These are phyloP conservation scores for Talinum fruticosum DNA, from an alignment of 148 eudicot genomes.

Conservation along the genomic window DNA sequence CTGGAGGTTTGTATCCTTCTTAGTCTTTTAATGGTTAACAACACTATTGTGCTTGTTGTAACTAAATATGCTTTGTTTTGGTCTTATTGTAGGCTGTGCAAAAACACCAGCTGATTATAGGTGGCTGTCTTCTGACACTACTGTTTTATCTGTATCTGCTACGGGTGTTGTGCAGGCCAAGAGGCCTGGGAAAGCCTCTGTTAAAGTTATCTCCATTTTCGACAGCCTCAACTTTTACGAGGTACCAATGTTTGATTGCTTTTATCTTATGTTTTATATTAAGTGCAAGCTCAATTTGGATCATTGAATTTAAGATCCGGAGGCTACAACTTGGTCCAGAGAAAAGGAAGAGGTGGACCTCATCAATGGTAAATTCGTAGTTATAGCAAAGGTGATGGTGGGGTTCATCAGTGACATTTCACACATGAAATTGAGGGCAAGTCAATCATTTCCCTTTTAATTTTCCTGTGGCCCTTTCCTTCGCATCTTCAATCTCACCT, in stretches of 20 bases:
- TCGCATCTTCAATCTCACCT: not conserved
- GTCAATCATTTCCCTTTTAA: not conserved
- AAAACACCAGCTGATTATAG: conserved; percentile 60
- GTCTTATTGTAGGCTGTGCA: conserved; percentile 62
- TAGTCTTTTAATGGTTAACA: conserved; percentile 2
- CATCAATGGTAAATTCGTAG: not conserved
- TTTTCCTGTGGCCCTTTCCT: not conserved
- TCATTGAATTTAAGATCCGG: not conserved
- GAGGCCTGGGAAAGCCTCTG: conserved; percentile 73
- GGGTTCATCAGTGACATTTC: not conserved
- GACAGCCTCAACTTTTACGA: conserved; percentile 76
- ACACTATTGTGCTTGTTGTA: conserved; percentile 11
- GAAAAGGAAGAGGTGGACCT: not conserved
- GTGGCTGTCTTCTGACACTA: conserved; percentile 79
- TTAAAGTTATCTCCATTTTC: conserved; percentile 64
- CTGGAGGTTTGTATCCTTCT: conserved; percentile 53
- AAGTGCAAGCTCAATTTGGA: not conserved
- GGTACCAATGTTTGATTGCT: conserved; percentile 37
- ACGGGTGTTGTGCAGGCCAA: conserved; percentile 78
- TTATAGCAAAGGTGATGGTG: not conserved
- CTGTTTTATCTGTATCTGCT: conserved; percentile 62
- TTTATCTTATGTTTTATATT: conserved; percentile 11
- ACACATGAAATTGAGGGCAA: not conserved
- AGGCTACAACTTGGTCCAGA: not conserved
- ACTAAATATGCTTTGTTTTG: conserved; percentile 14